Base-by-base conservation (phyloP, 164 flowering plant species). In the Magnolia sinica region DNA sequence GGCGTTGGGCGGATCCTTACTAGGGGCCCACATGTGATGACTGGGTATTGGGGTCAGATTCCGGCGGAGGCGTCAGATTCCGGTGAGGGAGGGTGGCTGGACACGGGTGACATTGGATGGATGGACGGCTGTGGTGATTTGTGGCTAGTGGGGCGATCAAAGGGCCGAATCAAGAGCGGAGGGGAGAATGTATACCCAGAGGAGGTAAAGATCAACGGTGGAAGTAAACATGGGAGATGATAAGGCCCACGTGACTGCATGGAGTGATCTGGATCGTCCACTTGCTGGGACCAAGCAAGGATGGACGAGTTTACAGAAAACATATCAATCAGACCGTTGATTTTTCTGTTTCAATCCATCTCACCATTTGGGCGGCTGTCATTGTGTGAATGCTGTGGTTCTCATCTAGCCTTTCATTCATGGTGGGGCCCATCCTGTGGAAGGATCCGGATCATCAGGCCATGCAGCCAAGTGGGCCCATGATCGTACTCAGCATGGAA, bases 101-200 rank as follows among this genome's bases (percentile, higher is more conserved):
- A 96, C 81, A 93, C 99, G 11, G 99, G 98, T 75, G 99, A 96
- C 79, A 84, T 91, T 50, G 99, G 99, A 11, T 83, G 76, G 69
- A 82, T 90, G 22, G 95, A 92, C 83, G 86, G 81, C 4, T 1
- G 9, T 59, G 99, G 97, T 52, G 84, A 89, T 73, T 11, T 96
- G 14, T 93, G 99, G 98, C 93, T 96, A 50, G 50, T 88, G 52
- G 99, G 99, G 49, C 92, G 99, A 11, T 50, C 73, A 18, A 93
- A 85, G 73, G 93, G 89, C 66, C 85, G 89, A 73, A 93, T 96
- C 69, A 96, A 93, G 82, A 93, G 91, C 68, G 99, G 98, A 24
- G 98, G 99, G n/a, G 99, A 93, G 82, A 96, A 92, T 68, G 81
- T 96, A 49, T 90, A 89, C 76, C 97, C 99, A 20, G 92, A 92